These are phyloP conservation scores for Salix brachista DNA, from an alignment of 345 rosid genomes.

Conservation along the genomic window DNA sequence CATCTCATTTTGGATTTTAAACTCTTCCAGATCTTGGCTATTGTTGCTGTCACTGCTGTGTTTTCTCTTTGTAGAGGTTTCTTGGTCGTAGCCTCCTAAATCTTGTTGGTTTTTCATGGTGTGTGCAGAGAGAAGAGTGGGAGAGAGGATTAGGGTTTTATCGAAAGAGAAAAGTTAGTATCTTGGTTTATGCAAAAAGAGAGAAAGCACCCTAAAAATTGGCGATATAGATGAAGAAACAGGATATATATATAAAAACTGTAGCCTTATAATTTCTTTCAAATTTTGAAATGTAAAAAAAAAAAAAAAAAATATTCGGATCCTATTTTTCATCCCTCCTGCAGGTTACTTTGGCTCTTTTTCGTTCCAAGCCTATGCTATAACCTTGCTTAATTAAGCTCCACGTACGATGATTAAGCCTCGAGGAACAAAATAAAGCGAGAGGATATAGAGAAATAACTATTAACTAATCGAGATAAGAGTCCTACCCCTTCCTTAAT, in stretches of 20 bases:
- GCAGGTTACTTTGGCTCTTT: background rate
- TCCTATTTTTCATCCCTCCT: background rate
- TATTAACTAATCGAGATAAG: background rate
- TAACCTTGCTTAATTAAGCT: too few species aligned
- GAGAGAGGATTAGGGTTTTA: background rate
- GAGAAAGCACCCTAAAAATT: background rate
- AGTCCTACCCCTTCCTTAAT: background rate
- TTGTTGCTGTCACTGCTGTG: background rate
- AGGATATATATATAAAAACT: background rate
- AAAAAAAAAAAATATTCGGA: background rate
- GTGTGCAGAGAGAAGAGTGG: background rate
- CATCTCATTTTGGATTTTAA: background rate
- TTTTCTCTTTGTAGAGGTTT: constrained; percentile 7
- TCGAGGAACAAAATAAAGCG: too few species aligned
- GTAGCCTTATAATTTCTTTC: background rate
- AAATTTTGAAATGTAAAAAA: background rate
- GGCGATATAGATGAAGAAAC: background rate
- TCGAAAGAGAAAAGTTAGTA: background rate
- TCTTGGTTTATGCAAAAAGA: background rate
- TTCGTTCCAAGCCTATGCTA: too few species aligned
- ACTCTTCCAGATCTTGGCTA: background rate
- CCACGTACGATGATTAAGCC: too few species aligned
- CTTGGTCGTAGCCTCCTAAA: background rate
- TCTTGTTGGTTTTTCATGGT: background rate
- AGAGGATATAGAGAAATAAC: background rate